Evolutionary conservation across 441 rosid species (phyloP).

Genomic region (Geranium incanum): DNA sequence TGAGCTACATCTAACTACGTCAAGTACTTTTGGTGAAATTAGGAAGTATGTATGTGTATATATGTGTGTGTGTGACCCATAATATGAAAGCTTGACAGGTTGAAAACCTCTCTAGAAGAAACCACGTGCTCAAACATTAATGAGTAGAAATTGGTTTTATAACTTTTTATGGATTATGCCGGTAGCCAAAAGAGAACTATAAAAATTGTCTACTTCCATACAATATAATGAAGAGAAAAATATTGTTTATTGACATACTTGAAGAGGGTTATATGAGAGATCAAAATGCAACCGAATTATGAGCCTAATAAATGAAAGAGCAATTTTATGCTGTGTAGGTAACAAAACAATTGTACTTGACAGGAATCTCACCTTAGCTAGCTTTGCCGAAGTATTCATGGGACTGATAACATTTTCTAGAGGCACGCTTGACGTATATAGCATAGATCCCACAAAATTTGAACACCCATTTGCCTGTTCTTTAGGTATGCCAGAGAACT

Average conservation of each 20-base stretch:
- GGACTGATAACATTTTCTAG: slow-evolving; percentile 37
- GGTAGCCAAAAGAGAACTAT: slow-evolving; percentile 1
- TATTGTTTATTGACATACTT: not conserved
- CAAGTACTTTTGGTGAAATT: not conserved
- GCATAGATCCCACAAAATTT: slow-evolving; percentile 37
- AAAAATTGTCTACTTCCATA: not conserved
- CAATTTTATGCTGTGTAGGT: not conserved
- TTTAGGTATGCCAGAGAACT: slow-evolving; percentile 36
- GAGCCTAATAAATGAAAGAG: not conserved
- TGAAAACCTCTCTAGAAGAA: not conserved
- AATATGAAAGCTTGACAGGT: not conserved
- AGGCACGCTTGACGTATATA: slow-evolving; percentile 38
- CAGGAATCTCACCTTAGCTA: slow-evolving; percentile 31
- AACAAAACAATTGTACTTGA: slow-evolving; percentile 2
- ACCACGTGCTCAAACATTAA: not conserved
- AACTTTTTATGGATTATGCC: not conserved
- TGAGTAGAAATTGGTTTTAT: not conserved
- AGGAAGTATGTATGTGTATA: not conserved
- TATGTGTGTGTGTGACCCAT: not conserved
- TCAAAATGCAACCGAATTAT: not conserved
- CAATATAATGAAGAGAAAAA: not conserved
- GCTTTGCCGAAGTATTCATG: slow-evolving; percentile 37
- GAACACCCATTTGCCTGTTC: slow-evolving; percentile 44
- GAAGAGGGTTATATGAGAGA: slow-evolving; percentile 1
- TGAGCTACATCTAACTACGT: not conserved